These are phyloP conservation scores for Puya raimondii DNA, from an alignment of 176 grass and related monocot genomes.

Conservation along the genomic window DNA sequence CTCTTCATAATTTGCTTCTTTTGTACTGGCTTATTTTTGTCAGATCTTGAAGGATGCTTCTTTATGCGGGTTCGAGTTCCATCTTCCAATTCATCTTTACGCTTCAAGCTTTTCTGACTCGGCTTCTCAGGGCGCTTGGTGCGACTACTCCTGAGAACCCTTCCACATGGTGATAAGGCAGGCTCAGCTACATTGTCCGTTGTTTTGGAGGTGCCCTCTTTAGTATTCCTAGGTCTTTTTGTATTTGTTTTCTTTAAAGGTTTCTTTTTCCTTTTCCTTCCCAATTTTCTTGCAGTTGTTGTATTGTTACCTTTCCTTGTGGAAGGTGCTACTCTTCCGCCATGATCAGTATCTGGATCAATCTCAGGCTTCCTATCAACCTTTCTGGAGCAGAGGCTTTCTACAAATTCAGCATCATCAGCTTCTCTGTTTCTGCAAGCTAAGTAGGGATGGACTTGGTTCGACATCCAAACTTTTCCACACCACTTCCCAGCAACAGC, in stretches of 20 bases:
- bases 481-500: constrained; percentile 69
- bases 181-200: constrained; percentile 23
- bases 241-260: constrained; percentile 25
- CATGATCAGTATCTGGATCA: constrained; percentile 20
- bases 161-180: constrained; percentile 16
- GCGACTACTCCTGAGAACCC: constrained; percentile 35
- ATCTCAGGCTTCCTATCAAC: constrained; percentile 18
- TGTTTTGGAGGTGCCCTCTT: constrained; percentile 10
- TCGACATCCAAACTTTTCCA: constrained; percentile 77
- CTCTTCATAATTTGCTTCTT: constrained; percentile 31
- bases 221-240: constrained; percentile 25
- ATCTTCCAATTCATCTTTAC: constrained; percentile 26
- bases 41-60: constrained; percentile 17
- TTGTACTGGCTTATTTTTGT: constrained; percentile 29
- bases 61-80: constrained; percentile 16
- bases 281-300: constrained; percentile 16
- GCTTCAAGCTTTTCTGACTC: not conserved
- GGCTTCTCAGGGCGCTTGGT: not conserved
- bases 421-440: constrained; percentile 31
- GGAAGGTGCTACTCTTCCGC: constrained; percentile 25
- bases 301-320: constrained; percentile 16
- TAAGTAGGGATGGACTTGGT: constrained; percentile 78
- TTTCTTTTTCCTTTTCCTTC: constrained; percentile 33
- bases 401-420: constrained; percentile 25
- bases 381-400: constrained; percentile 10